Evolutionary conservation across 2,329 filamentous ascomycete genomes (phyloP).

Genomic region (Exophiala lecanii-corni): DNA sequence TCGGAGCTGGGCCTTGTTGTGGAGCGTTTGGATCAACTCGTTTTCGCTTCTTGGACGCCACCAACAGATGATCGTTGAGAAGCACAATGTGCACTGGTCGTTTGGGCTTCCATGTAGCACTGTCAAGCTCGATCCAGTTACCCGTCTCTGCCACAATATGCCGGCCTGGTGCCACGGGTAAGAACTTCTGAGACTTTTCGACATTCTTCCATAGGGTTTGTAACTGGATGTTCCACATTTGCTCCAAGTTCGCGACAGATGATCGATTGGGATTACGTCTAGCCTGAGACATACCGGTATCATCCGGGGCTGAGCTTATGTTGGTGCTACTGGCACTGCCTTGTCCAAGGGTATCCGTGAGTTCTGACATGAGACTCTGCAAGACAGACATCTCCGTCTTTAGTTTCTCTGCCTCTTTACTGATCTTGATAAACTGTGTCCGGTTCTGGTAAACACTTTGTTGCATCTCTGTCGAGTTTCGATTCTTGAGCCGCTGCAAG

Average conservation of each 20-base stretch:
- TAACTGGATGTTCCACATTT: conserved; percentile 62
- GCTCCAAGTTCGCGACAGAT: conserved; percentile 72
- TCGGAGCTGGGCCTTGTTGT: conserved; percentile 45
- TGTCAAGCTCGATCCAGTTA: conserved; percentile 93
- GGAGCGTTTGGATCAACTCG: conserved; percentile 62
- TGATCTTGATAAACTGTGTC: conserved; percentile 98
- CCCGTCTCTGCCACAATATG: conserved; percentile 92
- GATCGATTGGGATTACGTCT: conserved; percentile 72
- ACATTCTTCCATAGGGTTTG: conserved; percentile 91
- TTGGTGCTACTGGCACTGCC: conserved; percentile 37
- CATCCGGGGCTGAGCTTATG: conserved; percentile 40
- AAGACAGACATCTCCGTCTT: conserved; percentile 93
- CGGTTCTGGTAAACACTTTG: conserved; percentile 96
- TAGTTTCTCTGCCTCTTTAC: conserved; percentile 96
- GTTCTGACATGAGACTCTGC: conserved; percentile 83
- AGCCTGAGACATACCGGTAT: conserved; percentile 13
- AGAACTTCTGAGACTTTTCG: conserved; percentile 95
- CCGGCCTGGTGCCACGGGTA: conserved; percentile 83
- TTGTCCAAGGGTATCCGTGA: conserved; percentile 64
- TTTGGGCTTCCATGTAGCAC: conserved; percentile 91
- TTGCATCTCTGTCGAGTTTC: conserved; percentile 78
- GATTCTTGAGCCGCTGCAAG: conserved; percentile 69
- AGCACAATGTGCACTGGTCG: conserved; percentile 87
- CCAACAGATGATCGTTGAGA: conserved; percentile 87
- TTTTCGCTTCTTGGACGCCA: conserved; percentile 90